A percentile compares a stretch with the other conserved stretches of the same genome.
These are phyloP conservation scores for Arxiozyma heterogenica DNA, from an alignment of 1,139 yeast genomes.

Conservation along the genomic window DNA sequence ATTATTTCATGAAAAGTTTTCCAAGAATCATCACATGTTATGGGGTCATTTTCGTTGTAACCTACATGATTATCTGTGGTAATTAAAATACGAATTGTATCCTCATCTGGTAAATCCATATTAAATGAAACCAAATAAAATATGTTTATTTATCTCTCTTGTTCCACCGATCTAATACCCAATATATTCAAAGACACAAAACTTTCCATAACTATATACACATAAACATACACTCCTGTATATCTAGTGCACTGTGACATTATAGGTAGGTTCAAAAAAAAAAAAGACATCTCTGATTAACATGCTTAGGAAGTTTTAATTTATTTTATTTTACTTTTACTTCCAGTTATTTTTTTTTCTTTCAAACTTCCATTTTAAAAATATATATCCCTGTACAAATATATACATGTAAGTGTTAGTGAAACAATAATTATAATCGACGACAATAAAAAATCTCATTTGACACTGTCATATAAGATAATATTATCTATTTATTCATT, in stretches of 20 bases:
- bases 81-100: conserved; percentile 66
- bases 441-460: no score
- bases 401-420: no score
- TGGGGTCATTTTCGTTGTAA: conserved; percentile 78
- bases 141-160: background rate
- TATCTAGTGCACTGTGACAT: background rate
- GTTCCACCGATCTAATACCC: background rate
- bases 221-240: background rate
- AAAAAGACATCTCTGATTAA: no score
- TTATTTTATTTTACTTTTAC: no score
- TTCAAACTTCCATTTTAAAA: background rate
- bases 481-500: no score
- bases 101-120: conserved; percentile 31
- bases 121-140: background rate
- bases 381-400: background rate
- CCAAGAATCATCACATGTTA: conserved; percentile 87
- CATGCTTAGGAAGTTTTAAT: background rate
- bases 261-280: background rate
- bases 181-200: background rate
- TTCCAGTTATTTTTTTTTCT: background rate
- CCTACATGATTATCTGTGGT: conserved; percentile 98
- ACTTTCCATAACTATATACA: no score
- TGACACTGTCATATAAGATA: background rate
- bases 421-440: no score
- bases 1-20: conserved; percentile 77